Evolutionary conservation across 139 green algal genomes (phyloP).

Genomic region (Pleodorina starrii): DNA sequence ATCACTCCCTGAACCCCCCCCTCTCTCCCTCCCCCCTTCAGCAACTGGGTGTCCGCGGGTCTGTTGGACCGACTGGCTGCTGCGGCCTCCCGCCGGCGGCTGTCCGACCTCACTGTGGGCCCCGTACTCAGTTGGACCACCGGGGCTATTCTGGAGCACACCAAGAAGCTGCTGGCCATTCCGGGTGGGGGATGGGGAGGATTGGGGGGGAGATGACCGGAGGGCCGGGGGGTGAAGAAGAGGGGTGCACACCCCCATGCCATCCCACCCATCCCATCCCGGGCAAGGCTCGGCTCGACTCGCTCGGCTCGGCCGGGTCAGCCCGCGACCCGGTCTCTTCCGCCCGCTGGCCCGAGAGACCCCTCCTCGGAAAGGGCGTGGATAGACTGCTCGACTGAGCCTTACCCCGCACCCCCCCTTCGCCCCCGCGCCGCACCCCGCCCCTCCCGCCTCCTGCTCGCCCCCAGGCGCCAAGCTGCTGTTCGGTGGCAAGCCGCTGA

Average conservation of each 20-base stretch:
- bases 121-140: slow-evolving; percentile 95
- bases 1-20: not conserved
- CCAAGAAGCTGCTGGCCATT: slow-evolving; percentile 83
- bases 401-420: too few relatives aligned
- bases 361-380: too few relatives aligned
- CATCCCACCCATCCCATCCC: too few relatives aligned
- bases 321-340: too few relatives aligned
- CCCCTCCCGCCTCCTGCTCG: too few relatives aligned
- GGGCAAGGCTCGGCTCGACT: too few relatives aligned
- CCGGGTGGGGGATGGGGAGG: slow-evolving; percentile 69
- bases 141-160: slow-evolving; percentile 86
- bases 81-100: slow-evolving; percentile 66
- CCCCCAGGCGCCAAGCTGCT: slow-evolving; percentile 82
- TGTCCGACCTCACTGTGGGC: slow-evolving; percentile 92
- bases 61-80: slow-evolving; percentile 81
- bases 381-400: too few relatives aligned
- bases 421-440: too few relatives aligned
- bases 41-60: slow-evolving; percentile 73
- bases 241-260: too few relatives aligned
- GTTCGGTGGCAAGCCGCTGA: slow-evolving; percentile 90
- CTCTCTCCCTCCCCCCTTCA: not conserved
- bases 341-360: too few relatives aligned
- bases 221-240: too few relatives aligned
- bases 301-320: too few relatives aligned
- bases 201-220: not conserved